These are phyloP conservation scores for Pythium utonaiense DNA, from an alignment of 352 stramenopile genomes.

Conservation along the genomic window DNA sequence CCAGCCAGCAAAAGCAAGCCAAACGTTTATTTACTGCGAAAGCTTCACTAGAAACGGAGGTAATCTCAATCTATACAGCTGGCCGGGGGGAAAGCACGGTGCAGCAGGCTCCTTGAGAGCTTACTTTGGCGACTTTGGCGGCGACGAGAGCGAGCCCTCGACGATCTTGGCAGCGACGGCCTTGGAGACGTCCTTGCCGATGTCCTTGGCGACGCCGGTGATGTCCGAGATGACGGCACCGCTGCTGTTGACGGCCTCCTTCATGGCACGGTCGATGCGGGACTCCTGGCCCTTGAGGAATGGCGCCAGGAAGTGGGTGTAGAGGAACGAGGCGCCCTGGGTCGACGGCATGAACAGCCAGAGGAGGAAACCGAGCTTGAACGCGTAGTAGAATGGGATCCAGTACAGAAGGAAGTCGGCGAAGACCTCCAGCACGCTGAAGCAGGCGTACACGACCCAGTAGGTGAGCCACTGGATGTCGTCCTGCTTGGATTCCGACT, in stretches of 20 bases:
- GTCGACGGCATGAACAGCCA: conserved; percentile 97
- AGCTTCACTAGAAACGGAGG: conserved; percentile 18
- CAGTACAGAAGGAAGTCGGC: conserved; percentile 95
- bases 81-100: not conserved
- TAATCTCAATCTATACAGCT: conserved; percentile 31
- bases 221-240: conserved; percentile 80
- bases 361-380: conserved; percentile 97
- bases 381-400: conserved; percentile 98
- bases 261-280: conserved; percentile 83
- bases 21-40: conserved; percentile 14
- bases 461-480: conserved; percentile 94
- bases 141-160: conserved; percentile 37
- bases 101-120: not conserved
- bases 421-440: conserved; percentile 96
- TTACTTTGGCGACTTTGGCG: conserved; percentile 23
- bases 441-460: conserved; percentile 97
- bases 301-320: conserved; percentile 90
- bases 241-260: conserved; percentile 73
- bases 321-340: conserved; percentile 93
- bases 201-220: conserved; percentile 67
- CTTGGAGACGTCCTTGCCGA: conserved; percentile 72
- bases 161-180: conserved; percentile 74
- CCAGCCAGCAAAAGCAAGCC: conserved; percentile 1
- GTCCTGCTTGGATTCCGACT: conserved; percentile 71
- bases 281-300: conserved; percentile 83